Base-by-base conservation (phyloP, 345 rosid species). In the Eucalyptus dawsonii region DNA sequence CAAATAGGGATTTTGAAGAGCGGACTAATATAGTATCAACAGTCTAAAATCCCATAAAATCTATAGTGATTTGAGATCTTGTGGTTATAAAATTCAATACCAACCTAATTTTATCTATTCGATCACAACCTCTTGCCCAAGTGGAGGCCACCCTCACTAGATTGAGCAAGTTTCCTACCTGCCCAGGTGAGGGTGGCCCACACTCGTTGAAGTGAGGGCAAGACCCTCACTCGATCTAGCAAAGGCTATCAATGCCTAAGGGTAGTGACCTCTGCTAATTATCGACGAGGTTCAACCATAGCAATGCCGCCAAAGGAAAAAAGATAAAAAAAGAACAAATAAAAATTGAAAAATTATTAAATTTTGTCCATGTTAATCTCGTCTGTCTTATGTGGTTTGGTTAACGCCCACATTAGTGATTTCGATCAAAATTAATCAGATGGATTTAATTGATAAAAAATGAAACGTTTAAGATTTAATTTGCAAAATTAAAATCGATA, bases 301-400 rank as follows among this genome's bases (percentile, higher is more conserved):
- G 0, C 0, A 19, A 0, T 53, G 4, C 2, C 0, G 0, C 1
- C 4, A 53, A 19, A 53, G 4, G 4, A 8, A 19, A 19, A 53
- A 45, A 8, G 1, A 44, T 8, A 3, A 51, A 16, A 51, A 16
- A 51, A 15, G 1, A 50, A 51, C 0, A 17, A 7, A 0, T 3
- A 51, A 17, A 19, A 53, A 17, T 53, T 53, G 10, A 53, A 53
- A 53, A 53, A 3, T 53, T 53, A 53, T 53, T 53, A 19, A 53
- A 53, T 8, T 53, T 53, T 53, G 1, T 19, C 5, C 0, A 19
- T 53, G 24, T 19, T 0, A 19, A 53, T 53, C 24, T 53, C 2
- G 58, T 0, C 0, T 8, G 0, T 53, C 24, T 0, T 53, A 53
- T 0, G 0, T 53, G 10, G 9, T 53, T 0, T 53, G 56, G 2